phyloP scores from a whole-genome alignment of 495 filamentous ascomycete genomes.

The Cryomyces minteri region DNA sequence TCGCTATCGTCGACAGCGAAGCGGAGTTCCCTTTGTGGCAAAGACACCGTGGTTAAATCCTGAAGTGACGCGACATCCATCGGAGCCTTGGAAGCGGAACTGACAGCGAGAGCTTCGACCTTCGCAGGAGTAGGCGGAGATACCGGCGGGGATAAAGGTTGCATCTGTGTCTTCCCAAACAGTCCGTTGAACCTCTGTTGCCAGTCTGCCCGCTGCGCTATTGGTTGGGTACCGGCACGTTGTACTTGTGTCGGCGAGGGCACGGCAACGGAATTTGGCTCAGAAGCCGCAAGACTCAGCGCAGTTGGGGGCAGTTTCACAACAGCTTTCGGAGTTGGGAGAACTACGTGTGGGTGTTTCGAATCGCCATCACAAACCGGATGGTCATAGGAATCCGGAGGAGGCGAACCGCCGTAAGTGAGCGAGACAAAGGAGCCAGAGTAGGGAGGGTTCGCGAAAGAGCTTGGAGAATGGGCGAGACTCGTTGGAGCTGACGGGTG shows the following conservation, averaged over 20 bases:
- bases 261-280: slow-evolving; percentile 7
- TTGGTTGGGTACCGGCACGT: background rate
- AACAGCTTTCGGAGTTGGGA: slow-evolving; percentile 14
- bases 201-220: slow-evolving; percentile 8
- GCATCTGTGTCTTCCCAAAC: slow-evolving; percentile 7
- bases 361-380: slow-evolving; percentile 14
- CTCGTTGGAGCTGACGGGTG: background rate
- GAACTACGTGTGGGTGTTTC: slow-evolving; percentile 15
- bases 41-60: slow-evolving; percentile 16
- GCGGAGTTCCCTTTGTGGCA: slow-evolving; percentile 7
- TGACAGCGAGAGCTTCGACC: slow-evolving; percentile 4
- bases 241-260: slow-evolving; percentile 1
- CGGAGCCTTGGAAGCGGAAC: slow-evolving; percentile 2
- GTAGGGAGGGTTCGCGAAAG: background rate
- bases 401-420: slow-evolving; percentile 6
- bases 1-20: slow-evolving; percentile 12
- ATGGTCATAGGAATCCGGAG: slow-evolving; percentile 17
- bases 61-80: slow-evolving; percentile 5
- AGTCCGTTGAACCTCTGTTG: slow-evolving; percentile 12
- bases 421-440: background rate
- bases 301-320: slow-evolving; percentile 19
- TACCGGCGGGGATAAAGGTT: slow-evolving; percentile 9
- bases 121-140: slow-evolving; percentile 7
- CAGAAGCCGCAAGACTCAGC: background rate
- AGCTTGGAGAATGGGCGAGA: background rate